Percentiles rank a stretch among this genome's conserved stretches.
Conservation (phyloP, 768 basidiomycete species). For the Termitomyces sp. region DNA sequence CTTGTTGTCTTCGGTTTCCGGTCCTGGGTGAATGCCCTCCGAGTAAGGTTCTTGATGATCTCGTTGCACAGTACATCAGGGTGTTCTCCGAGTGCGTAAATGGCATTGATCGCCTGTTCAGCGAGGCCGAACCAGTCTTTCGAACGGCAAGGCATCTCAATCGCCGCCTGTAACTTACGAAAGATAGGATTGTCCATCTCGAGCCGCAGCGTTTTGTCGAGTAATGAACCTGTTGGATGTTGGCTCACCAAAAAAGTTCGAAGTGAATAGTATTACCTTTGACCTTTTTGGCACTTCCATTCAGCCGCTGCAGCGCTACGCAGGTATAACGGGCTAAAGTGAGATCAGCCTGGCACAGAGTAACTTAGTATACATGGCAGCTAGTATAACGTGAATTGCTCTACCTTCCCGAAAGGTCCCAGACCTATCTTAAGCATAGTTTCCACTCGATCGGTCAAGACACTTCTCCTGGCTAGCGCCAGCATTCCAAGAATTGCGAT, state of each 20-base stretch:
- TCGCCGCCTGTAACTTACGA: slow-evolving; percentile 72
- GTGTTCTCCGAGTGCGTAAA: slow-evolving; percentile 91
- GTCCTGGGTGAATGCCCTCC: slow-evolving; percentile 55
- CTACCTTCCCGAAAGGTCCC: slow-evolving; percentile 78
- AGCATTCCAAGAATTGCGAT: slow-evolving; percentile 98
- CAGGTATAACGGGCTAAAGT: slow-evolving; percentile 92
- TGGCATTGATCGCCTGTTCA: slow-evolving; percentile 95
- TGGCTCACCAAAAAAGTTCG: not conserved
- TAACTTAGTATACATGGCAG: not conserved
- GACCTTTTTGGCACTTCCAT: slow-evolving; percentile 94
- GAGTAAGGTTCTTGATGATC: slow-evolving; percentile 80
- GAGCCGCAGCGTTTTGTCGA: slow-evolving; percentile 81
- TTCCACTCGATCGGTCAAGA: slow-evolving; percentile 75
- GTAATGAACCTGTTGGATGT: slow-evolving; percentile 62
- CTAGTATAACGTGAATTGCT: not conserved
- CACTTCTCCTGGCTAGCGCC: slow-evolving; percentile 78
- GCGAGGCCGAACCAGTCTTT: slow-evolving; percentile 97
- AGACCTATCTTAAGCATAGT: slow-evolving; percentile 83
- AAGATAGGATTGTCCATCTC: slow-evolving; percentile 89
- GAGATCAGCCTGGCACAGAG: slow-evolving; percentile 62
- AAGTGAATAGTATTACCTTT: slow-evolving; percentile 58
- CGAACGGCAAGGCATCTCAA: slow-evolving; percentile 75
- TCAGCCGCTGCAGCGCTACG: slow-evolving; percentile 86
- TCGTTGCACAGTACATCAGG: slow-evolving; percentile 81
- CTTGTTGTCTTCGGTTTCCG: slow-evolving; percentile 19